Conservation (phyloP, 2,329 filamentous ascomycete genomes). For the Paecilomyces dactylethromorphus region DNA sequence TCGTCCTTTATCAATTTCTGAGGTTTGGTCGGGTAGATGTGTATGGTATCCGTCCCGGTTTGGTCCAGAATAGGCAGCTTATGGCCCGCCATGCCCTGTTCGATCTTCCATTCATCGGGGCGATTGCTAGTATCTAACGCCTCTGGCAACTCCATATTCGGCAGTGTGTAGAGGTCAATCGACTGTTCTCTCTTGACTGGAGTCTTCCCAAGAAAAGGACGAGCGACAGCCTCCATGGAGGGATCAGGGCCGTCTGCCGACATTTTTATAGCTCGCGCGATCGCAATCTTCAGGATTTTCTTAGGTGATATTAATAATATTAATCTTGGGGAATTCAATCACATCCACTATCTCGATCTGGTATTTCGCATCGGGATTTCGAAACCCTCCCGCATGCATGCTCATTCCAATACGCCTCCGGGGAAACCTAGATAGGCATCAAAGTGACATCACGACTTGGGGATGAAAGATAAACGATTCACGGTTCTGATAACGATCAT, state of each 20-base stretch:
- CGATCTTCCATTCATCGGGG: conserved; percentile 49
- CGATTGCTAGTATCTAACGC: conserved; percentile 15
- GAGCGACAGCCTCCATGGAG: background rate
- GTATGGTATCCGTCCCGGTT: conserved; percentile 30
- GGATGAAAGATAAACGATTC: too few species aligned
- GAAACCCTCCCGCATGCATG: too few species aligned
- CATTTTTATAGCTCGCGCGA: too few species aligned
- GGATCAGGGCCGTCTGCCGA: background rate
- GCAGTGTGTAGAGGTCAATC: background rate
- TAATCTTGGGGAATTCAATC: too few species aligned
- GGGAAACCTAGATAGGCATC: too few species aligned
- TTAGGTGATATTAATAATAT: too few species aligned
- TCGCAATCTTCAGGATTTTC: too few species aligned
- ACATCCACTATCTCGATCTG: too few species aligned
- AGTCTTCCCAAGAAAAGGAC: background rate
- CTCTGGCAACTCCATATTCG: background rate
- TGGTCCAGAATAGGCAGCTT: conserved; percentile 44
- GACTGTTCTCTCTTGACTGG: background rate
- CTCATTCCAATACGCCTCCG: too few species aligned
- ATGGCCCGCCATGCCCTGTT: conserved; percentile 44
- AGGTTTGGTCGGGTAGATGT: conserved; percentile 16
- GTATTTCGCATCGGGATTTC: too few species aligned
- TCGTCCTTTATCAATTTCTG: conserved; percentile 34
- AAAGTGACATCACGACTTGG: too few species aligned
- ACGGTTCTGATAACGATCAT: too few species aligned